Conservation (phyloP, 306 rosid species). For the Fragaria nilgerrensis region DNA sequence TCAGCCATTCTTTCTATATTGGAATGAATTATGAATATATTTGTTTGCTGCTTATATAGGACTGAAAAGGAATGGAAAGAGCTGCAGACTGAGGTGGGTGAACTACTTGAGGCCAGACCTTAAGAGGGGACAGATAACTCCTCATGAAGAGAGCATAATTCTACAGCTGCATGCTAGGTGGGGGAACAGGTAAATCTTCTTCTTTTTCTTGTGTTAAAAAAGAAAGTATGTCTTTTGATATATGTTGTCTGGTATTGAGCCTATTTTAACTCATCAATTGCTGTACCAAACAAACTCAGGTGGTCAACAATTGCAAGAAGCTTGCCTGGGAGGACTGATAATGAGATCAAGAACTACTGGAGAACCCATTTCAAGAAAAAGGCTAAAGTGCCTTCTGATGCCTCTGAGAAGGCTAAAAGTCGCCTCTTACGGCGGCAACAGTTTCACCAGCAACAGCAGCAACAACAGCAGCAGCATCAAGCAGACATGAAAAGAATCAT, state of each 20-base stretch:
- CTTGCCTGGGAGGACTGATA: slow-evolving; percentile 94
- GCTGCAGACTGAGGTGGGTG: slow-evolving; percentile 98
- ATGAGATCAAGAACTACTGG: slow-evolving; percentile 92
- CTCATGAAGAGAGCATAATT: slow-evolving; percentile 87
- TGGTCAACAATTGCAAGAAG: slow-evolving; percentile 98
- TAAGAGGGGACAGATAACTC: slow-evolving; percentile 90
- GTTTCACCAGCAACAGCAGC: slow-evolving; percentile 59
- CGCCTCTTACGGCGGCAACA: slow-evolving; percentile 59
- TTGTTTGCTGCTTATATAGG: slow-evolving; percentile 42
- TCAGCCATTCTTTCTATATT: background rate
- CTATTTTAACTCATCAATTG: slow-evolving; percentile 5
- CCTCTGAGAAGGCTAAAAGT: slow-evolving; percentile 50
- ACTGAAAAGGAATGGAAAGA: slow-evolving; percentile 89
- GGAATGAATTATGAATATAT: slow-evolving; percentile 12
- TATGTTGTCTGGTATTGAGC: background rate
- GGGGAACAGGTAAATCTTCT: slow-evolving; percentile 76
- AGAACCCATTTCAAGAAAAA: slow-evolving; percentile 91
- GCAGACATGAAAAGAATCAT: slow-evolving; percentile 55
- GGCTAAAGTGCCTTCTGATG: slow-evolving; percentile 43
- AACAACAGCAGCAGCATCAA: slow-evolving; percentile 43
- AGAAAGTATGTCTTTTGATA: background rate
- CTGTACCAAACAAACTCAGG: slow-evolving; percentile 29
- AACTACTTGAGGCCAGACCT: slow-evolving; percentile 93
- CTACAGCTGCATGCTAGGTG: slow-evolving; percentile 82
- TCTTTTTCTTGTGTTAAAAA: background rate